Evolutionary conservation across 352 stramenopile species (phyloP).

Genomic region (Pythium sp.): DNA sequence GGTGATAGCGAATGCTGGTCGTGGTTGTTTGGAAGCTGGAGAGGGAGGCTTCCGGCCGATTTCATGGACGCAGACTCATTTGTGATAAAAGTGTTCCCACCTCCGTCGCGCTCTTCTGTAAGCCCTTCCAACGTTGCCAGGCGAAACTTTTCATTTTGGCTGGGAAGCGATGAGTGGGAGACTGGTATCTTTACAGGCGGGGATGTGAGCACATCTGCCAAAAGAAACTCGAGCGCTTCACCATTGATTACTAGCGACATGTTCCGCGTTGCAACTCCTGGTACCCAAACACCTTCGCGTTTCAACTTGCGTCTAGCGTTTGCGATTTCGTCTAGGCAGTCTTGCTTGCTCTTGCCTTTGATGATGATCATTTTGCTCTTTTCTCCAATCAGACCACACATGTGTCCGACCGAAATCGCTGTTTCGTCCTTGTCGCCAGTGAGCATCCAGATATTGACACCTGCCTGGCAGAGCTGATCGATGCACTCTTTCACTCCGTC

Average conservation of each 20-base stretch:
- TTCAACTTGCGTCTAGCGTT: constrained; percentile 75
- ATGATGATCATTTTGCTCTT: constrained; percentile 84
- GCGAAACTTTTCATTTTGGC: constrained; percentile 15
- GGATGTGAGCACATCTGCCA: constrained; percentile 34
- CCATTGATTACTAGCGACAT: constrained; percentile 85
- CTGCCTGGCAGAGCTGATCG: constrained; percentile 91
- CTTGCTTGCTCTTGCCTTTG: constrained; percentile 74
- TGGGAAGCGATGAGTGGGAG: constrained; percentile 3
- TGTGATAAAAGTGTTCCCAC: constrained; percentile 16
- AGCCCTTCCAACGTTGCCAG: constrained; percentile 24
- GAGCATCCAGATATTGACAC: constrained; percentile 99
- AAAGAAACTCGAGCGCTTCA: constrained; percentile 69
- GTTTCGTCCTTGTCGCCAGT: constrained; percentile 99
- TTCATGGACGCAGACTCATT: constrained; percentile 52
- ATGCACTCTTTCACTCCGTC: constrained; percentile 96
- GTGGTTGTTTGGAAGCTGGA: constrained; percentile 21
- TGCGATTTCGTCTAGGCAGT: constrained; percentile 79
- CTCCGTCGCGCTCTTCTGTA: constrained; percentile 21
- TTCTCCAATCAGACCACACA: constrained; percentile 89
- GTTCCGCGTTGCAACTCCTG: constrained; percentile 63
- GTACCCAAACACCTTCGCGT: constrained; percentile 73
- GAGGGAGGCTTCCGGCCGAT: constrained; percentile 38
- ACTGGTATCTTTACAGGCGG: constrained; percentile 7
- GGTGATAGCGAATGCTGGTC: constrained; percentile 10
- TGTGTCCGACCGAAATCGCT: constrained; percentile 98